Evolutionary conservation across 2,329 filamentous ascomycete genomes (phyloP), one percentile per base, ranked within the genome.

Genomic region (Zymoseptoria brevis): DNA sequence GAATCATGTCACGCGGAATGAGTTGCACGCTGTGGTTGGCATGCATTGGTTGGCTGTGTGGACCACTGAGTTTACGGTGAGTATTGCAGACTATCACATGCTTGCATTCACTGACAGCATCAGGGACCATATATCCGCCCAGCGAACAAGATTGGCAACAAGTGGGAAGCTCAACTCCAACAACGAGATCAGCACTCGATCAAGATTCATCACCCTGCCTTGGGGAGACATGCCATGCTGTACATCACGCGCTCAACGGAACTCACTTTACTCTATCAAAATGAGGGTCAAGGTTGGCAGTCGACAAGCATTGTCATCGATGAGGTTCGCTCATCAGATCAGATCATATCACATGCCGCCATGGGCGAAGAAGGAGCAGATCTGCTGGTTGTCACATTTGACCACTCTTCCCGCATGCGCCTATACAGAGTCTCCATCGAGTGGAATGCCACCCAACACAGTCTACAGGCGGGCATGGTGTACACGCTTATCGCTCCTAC

Each of bases 311-410:
- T 26, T 85, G 85, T 35, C 85, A 87, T 0, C 85, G 69, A 68
- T 57, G 62, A 57, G 13, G 62, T 62, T 35, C 64, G 60, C 50
- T 60, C 64, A 4, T 66, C 60, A n/a, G 63, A 90, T 63, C 87
- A 90, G 64, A 73, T 89, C n/a, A 81, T 93, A 55, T 90, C 89
- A 0, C 90, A 95, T 75, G 89, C 89, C 9, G 83, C 89, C 9
- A 68, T 48, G 78, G 91, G 62, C 83, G 87, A 72, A 52, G 64
- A 86, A 73, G 75, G 76, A 53, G 73, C 75, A 60, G 79, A 79
- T 51, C 74, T 92, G 16, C 74, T 89, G 41, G 79, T 90, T 50
- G 85, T 83, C 5, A 79, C 89, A 60, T 84, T 86, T 57, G 89
- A 88, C 21, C 80, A 83, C 11, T 86, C 86, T 3, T 85, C 85